Evolutionary conservation across 805 yeast species (phyloP).

Genomic region (Starmerella floris): DNA sequence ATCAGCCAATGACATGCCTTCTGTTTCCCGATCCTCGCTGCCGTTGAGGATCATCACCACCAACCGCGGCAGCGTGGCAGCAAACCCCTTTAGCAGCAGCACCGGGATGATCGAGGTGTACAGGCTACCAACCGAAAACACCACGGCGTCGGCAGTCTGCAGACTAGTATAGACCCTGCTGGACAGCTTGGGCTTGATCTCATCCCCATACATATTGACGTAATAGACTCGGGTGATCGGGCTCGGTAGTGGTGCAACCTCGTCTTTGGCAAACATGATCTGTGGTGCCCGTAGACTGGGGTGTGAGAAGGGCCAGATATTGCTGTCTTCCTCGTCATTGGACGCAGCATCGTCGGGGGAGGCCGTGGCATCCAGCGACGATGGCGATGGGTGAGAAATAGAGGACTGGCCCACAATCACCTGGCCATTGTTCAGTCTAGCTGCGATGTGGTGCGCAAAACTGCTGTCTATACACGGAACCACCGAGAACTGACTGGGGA

Average conservation of each 20-base stretch:
- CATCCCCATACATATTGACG: conserved; percentile 79
- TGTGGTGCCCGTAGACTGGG: conserved; percentile 69
- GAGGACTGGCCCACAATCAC: conserved; percentile 83
- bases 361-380: neutral
- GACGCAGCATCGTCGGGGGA: neutral
- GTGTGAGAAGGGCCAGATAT: conserved; percentile 57
- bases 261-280: conserved; percentile 52
- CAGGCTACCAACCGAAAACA: conserved; percentile 76
- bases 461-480: conserved; percentile 75
- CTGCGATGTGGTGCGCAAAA: conserved; percentile 77
- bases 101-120: conserved; percentile 82
- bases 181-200: conserved; percentile 63
- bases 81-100: conserved; percentile 47
- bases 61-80: conserved; percentile 7
- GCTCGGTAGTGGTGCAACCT: conserved; percentile 48
- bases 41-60: conserved; percentile 61
- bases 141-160: conserved; percentile 37
- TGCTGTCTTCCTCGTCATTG: conserved; percentile 35
- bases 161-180: conserved; percentile 44
- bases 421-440: conserved; percentile 52
- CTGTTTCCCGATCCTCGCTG: conserved; percentile 64
- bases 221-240: conserved; percentile 65
- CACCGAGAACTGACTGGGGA: conserved; percentile 42
- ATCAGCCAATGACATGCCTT: conserved; percentile 46
- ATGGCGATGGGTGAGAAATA: conserved; percentile 62